phyloP scores from a whole-genome alignment of 78 protist species.

The Pelomyxa schiedti region DNA sequence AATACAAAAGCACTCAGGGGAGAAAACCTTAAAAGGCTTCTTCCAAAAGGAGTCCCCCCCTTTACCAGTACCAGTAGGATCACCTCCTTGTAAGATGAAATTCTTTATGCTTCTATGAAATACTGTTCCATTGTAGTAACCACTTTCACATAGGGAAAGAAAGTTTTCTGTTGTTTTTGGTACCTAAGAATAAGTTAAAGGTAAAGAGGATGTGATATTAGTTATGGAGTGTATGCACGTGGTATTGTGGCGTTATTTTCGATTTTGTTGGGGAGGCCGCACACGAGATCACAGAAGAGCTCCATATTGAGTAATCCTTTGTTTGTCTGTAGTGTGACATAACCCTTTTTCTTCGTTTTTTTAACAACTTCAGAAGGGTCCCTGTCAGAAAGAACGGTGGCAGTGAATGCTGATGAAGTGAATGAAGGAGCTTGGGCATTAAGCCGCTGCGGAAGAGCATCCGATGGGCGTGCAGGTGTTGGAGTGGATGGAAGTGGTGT shows the following conservation, averaged over 20 bases:
- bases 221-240: neutral
- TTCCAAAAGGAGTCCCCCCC: constrained; percentile 71
- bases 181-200: too few species aligned
- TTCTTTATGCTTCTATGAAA: constrained; percentile 71
- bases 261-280: neutral
- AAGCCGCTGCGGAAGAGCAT: constrained; percentile 1
- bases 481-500: too few species aligned
- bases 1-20: too few species aligned
- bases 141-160: constrained; percentile 10
- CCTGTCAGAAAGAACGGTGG: neutral
- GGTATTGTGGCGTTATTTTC: neutral
- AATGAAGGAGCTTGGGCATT: constrained; percentile 2
- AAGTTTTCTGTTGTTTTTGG: constrained; percentile 80
- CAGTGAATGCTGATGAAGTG: neutral
- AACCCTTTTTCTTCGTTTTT: constrained; percentile 42
- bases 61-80: constrained; percentile 62
- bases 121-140: constrained; percentile 44
- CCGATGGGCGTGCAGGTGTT: too few species aligned
- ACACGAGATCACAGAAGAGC: constrained; percentile 55
- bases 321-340: constrained; percentile 42
- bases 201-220: neutral
- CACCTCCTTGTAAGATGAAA: constrained; percentile 75
- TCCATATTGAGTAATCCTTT: constrained; percentile 59
- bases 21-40: constrained; percentile 25
- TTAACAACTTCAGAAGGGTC: constrained; percentile 21